These are phyloP conservation scores for Cyberlindnera amylophila DNA, from an alignment of 805 yeast species.

Conservation along the genomic window DNA sequence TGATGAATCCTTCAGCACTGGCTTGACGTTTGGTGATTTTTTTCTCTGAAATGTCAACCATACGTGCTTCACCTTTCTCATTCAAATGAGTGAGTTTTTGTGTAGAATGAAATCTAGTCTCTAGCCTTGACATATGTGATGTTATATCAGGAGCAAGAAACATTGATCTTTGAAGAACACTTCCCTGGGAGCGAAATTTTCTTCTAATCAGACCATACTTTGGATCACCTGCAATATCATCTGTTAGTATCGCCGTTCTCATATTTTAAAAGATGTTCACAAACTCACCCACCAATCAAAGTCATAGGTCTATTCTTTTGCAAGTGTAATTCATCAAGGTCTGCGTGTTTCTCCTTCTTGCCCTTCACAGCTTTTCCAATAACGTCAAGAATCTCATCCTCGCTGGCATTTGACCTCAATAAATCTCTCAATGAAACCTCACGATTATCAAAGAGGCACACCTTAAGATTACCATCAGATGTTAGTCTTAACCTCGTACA, in stretches of 20 bases:
- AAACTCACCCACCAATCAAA: conserved; percentile 47
- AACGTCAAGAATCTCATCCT: conserved; percentile 34
- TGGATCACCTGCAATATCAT: neutral
- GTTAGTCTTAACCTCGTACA: conserved; percentile 52
- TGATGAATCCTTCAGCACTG: conserved; percentile 39
- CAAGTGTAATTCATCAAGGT: conserved; percentile 41
- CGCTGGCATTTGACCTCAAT: conserved; percentile 34
- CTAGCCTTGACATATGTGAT: neutral
- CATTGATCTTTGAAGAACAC: no score
- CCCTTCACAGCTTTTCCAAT: conserved; percentile 43
- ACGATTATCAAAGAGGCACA: conserved; percentile 49
- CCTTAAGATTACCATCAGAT: conserved; percentile 51
- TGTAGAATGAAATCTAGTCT: conserved; percentile 1
- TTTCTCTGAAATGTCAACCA: conserved; percentile 47
- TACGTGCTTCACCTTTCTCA: conserved; percentile 39
- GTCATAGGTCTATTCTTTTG: conserved; percentile 54
- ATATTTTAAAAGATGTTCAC: neutral
- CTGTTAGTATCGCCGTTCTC: neutral
- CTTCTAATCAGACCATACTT: neutral
- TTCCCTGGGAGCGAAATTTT: no score
- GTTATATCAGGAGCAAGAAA: no score
- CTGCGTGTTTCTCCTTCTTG: conserved; percentile 51
- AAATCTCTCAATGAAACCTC: conserved; percentile 46
- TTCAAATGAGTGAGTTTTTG: conserved; percentile 36
- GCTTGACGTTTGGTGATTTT: conserved; percentile 38